Base-by-base conservation (phyloP, 345 rosid genomes). In the Carallia brachiata region DNA sequence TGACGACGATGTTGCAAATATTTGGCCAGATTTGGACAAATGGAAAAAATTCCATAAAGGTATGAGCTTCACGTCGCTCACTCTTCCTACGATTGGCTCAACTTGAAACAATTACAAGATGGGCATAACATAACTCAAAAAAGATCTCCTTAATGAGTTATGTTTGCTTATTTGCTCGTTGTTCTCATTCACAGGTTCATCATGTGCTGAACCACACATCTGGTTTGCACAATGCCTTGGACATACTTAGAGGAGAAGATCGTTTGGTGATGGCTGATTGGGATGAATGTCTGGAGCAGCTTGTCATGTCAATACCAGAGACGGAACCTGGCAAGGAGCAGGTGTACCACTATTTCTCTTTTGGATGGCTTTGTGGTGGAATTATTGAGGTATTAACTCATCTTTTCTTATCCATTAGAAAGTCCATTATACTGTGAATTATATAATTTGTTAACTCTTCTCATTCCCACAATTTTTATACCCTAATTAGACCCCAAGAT, bases 171-270 rank as follows among this genome's bases (percentile, higher is more conserved):
- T 59, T 52, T 28, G 68, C n/a, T 66, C 70, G 34, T 48, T 52
- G 73, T 69, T 71, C 28, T 37, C 53, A 27, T 70, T 71, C 50
- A 66, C 76, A 94, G 97, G 97, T 94, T 65, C 85, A 90, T 82
- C 98, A 90, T 70, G 89, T 94, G 77, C 98, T 94, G 74, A 94
- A 94, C 86, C 98, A 94, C 83, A 88, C 98, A 73, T 83, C 97
- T 74, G 98, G 98, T 67, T 80, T 94, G 84, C 97, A 90, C 72
- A 90, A 81, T 83, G 97, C 97, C 52, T 70, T 89, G 79, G 77
- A 83, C 67, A 78, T 81, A 73, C 70, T 84, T 59, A 79, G 83
- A 39, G 79, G 63, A 60, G 97, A 88, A 79, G 85, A 87, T 75
- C 89, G 88, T 71, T 70, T 89, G 65, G 74, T 83, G 70, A 16